Base-by-base conservation (phyloP, 805 yeast genomes). In the Candida pseudoglaebosa region DNA sequence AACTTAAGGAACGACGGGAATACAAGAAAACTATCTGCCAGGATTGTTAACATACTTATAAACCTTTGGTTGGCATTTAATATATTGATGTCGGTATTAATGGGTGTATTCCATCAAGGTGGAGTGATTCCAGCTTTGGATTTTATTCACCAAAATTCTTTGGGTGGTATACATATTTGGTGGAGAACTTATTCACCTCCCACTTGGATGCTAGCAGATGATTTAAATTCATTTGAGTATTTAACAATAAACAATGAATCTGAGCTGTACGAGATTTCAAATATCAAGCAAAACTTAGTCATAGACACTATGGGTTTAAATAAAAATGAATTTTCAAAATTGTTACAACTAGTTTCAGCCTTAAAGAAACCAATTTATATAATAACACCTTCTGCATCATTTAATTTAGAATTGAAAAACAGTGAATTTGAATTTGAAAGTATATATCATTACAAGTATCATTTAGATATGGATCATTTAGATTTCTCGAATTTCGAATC, bases 171-270 rank as follows among this genome's bases (percentile, higher is more conserved):
- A 0, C 73, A 77, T 24, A 53, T 91, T 4, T 91, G 95, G 88
- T 91, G 98, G 98, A 80, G 88, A 57, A 88, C 96, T 0, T 93
- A 91, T 50, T 76, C 87, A 3, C 97, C 98, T 0, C 98, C 99
- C 3, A 75, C 87, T 4, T 93, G 96, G 95, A 57, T 91, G 40
- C 62, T 83, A 21, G 71, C 69, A 2, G 49, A 73, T 38, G 35
- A 37, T 0, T 26, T 40, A 2, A 36, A 41, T 16, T 26, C 48
- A 1, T 28, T 48, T 7, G 52, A 54, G 35, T 41, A 48, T 13
- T 18, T 52, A 4, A 28, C 52, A 2, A 28, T 47, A 17, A 43
- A 42, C 13, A 48, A 49, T 24, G 50, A 47, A 4, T 33, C 28
- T 10, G 32, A 43, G 6, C 19, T 12, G 5, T 40, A 44, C 34